Base-by-base conservation (phyloP, 345 rosid genomes). In the Raphanus raphanistrum region DNA sequence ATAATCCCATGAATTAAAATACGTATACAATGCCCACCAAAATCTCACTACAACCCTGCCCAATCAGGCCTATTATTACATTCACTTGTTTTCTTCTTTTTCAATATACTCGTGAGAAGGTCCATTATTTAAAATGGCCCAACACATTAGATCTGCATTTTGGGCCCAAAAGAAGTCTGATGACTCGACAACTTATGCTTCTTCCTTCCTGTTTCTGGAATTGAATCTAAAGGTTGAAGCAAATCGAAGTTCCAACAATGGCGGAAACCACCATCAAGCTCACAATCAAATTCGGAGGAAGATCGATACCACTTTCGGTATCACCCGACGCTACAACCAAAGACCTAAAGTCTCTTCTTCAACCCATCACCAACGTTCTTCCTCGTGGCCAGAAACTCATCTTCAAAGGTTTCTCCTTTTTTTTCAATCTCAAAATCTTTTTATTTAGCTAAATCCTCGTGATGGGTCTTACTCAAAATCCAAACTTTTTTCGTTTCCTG, bases 381-480 rank as follows among this genome's bases (percentile, higher is more conserved):
- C 90, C 97, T 43, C 97, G 97, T 11, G 98, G 98, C 33, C 98
- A 92, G 76, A 92, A 89, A 83, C 91, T 94, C 85, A 94, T 94
- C 75, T 90, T 77, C 76, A 92, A 89, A 86, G 98, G 97, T 94
- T 33, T 33, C 17, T 67, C 7, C 38, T 11, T 28, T 2, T 15
- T 28, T 2, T 29, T 3, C 13, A 41, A 8, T 67, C 68, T 21
- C 1, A 36, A 17, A 8, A 5, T 0, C 5, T 10, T 28, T 4
- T 21, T 21, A 21, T 13, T 52, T 35, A 67, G 33, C 59, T 61
- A 8, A 35, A 52, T 43, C 8, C 29, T 66, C 2, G 4, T n/a
- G 21, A 9, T 17, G 63, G 57, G 63, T 76, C 54, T 35, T 8
- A 12, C 5, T 78, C 17, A 43, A 72, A 70, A 43, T 25, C 33